phyloP scores from a whole-genome alignment of 1,284 basidiomycete species.

The Schizophyllum amplum region DNA sequence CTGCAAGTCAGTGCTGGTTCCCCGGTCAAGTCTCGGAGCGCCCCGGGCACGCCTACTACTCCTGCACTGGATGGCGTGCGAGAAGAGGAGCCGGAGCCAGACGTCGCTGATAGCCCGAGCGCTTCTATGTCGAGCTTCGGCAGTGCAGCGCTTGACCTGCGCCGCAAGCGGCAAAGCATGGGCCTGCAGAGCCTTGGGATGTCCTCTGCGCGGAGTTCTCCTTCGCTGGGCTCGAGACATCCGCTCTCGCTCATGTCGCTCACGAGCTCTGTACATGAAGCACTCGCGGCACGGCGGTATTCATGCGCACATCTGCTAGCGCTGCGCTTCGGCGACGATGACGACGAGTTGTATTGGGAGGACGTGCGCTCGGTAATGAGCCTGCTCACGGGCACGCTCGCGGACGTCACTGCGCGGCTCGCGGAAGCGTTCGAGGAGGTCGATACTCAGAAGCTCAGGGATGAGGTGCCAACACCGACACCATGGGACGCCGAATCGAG shows the following conservation, averaged over 20 bases:
- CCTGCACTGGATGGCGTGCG: conserved; percentile 28
- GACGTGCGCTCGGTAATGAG: conserved; percentile 67
- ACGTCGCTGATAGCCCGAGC: conserved; percentile 19
- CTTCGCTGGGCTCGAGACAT: conserved; percentile 50
- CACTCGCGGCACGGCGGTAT: conserved; percentile 62
- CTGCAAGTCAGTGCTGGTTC: conserved; percentile 24
- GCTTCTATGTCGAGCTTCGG: conserved; percentile 38
- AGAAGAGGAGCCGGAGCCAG: conserved; percentile 27
- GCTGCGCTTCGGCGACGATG: conserved; percentile 55
- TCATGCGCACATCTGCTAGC: conserved; percentile 71
- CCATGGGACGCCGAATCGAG: conserved; percentile 1
- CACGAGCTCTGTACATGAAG: conserved; percentile 44
- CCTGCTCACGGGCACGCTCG: conserved; percentile 55
- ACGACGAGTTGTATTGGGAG: conserved; percentile 72
- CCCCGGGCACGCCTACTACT: conserved; percentile 34
- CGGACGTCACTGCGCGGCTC: conserved; percentile 53
- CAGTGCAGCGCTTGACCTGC: conserved; percentile 49
- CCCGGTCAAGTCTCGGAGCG: conserved; percentile 29
- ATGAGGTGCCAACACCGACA: conserved; percentile 8
- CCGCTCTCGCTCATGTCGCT: conserved; percentile 59
- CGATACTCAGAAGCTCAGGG: conserved; percentile 31
- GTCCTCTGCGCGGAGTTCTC: conserved; percentile 46
- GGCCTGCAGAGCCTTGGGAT: conserved; percentile 40
- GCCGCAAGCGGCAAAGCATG: conserved; percentile 39
- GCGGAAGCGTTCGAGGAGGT: conserved; percentile 51